Evolutionary conservation across 768 basidiomycete genomes (phyloP), one percentile per base, ranked within the genome.

Genomic region (Daedaleopsis sinensis): DNA sequence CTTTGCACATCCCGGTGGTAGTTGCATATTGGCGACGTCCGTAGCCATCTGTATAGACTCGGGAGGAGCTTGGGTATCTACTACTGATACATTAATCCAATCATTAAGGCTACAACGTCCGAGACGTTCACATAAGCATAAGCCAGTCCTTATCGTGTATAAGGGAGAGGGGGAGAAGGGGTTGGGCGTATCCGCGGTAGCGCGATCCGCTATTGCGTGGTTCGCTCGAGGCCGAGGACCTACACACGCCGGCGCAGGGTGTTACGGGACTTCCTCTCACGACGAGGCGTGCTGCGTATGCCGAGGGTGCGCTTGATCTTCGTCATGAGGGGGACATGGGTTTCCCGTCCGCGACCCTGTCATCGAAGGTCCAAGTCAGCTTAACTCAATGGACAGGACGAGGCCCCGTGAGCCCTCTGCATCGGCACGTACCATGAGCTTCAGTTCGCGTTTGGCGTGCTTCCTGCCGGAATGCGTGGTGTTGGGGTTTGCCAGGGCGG

Each of bases 221-320:
- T 48, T 24, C 47, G 19, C 7, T 12, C 8, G 15, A n/a, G 18
- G 46, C 10, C 47, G 23, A 27, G 47, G 23, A 6, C 47, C 23
- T 49, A 49, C 47, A 49, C 10, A 49, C 47, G 21, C 4, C 21
- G 16, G 37, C 23, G 52, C 7, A 39, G 37, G 52, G 52, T 59
- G 12, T 37, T 49, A 9, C 39, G 39, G 24, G 5, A 18, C 49
- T 44, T 37, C 16, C 67, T 57, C 61, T 57, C 42, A n/a, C 48
- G 58, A 57, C 76, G 78, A 39, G 79, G 78, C 12, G 78, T 77
- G 53, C 78, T 80, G 13, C 77, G 78, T 44, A 84, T 82, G 8
- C 83, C 84, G n/a, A 85, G 68, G 0, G 79, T 71, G 35, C 79
- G 80, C 66, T 80, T 83, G 65, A 85, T 71, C 68, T 75, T 81